A percentile compares a stretch with the other conserved stretches of the same genome.
These are phyloP conservation scores for Apiospora kogelbergensis DNA, from an alignment of 2,329 filamentous ascomycete species.

Conservation along the genomic window DNA sequence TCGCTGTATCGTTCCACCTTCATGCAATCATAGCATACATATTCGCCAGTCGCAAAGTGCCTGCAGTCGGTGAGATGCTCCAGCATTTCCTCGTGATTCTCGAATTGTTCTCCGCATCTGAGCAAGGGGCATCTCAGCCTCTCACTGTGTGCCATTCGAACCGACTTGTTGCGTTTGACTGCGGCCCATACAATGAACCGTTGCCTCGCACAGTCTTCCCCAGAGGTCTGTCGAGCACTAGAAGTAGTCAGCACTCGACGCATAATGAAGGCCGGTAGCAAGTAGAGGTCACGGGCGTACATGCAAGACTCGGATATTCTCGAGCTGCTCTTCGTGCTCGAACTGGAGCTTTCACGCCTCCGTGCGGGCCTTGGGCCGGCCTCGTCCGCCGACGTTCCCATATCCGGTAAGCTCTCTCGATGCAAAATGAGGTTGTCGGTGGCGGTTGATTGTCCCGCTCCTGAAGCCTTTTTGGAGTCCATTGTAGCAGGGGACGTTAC, in stretches of 20 bases:
- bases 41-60: slow-evolving; percentile 50
- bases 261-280: neutral
- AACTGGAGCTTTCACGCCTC: slow-evolving; percentile 26
- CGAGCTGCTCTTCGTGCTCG: slow-evolving; percentile 23
- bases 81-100: slow-evolving; percentile 54
- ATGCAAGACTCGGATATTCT: slow-evolving; percentile 28
- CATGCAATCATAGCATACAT: slow-evolving; percentile 56
- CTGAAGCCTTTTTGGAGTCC: slow-evolving; percentile 11
- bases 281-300: slow-evolving; percentile 22
- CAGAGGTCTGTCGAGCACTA: slow-evolving; percentile 45
- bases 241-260: slow-evolving; percentile 5
- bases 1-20: slow-evolving; percentile 50
- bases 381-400: slow-evolving; percentile 15
- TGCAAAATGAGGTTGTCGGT: slow-evolving; percentile 18
- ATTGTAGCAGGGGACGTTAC: neutral
- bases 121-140: slow-evolving; percentile 52
- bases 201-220: slow-evolving; percentile 52
- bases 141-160: slow-evolving; percentile 47
- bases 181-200: slow-evolving; percentile 59
- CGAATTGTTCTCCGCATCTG: slow-evolving; percentile 49
- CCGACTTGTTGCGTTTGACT: slow-evolving; percentile 51
- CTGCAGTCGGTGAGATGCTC: slow-evolving; percentile 50
- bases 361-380: slow-evolving; percentile 18
- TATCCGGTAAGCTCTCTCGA: slow-evolving; percentile 24
- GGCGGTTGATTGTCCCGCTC: slow-evolving; percentile 12